These are phyloP conservation scores for Lantana camara DNA, from an alignment of 257 asterid species.

Conservation along the genomic window DNA sequence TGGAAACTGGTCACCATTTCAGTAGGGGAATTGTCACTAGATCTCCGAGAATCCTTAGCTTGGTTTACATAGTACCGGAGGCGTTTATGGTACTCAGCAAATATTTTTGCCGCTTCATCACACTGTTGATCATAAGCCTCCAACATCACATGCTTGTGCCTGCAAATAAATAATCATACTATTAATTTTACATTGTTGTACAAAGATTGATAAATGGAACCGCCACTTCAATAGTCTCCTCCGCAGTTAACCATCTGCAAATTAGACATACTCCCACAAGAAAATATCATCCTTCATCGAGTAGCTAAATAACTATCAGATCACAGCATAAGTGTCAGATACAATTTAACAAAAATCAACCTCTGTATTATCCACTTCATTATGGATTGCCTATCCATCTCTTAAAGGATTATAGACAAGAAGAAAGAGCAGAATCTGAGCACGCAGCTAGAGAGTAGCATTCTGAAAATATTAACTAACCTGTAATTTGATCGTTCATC, in stretches of 20 bases:
- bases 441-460: background rate
- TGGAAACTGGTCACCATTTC: constrained; percentile 85
- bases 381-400: too few relatives aligned
- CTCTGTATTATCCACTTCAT: background rate
- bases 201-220: constrained; percentile 6
- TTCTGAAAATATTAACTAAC: constrained; percentile 36
- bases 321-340: too few relatives aligned
- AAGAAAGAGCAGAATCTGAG: background rate
- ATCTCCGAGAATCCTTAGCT: constrained; percentile 81
- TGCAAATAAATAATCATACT: constrained; percentile 36
- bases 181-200: constrained; percentile 20
- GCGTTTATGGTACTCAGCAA: constrained; percentile 94
- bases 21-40: constrained; percentile 48
- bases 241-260: background rate
- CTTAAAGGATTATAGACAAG: background rate
- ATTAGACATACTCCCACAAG: constrained; percentile 20
- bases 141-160: constrained; percentile 96
- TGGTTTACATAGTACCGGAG: constrained; percentile 71
- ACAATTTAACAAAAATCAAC: too few relatives aligned
- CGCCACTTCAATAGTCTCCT: constrained; percentile 1
- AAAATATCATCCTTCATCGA: constrained; percentile 15
- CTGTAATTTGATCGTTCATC: constrained; percentile 94
- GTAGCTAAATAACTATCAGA: constrained; percentile 12
- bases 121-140: constrained; percentile 96
- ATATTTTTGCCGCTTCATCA: constrained; percentile 94